Conservation (phyloP, 805 yeast genomes). For the Saccharomycopsis malanga region DNA sequence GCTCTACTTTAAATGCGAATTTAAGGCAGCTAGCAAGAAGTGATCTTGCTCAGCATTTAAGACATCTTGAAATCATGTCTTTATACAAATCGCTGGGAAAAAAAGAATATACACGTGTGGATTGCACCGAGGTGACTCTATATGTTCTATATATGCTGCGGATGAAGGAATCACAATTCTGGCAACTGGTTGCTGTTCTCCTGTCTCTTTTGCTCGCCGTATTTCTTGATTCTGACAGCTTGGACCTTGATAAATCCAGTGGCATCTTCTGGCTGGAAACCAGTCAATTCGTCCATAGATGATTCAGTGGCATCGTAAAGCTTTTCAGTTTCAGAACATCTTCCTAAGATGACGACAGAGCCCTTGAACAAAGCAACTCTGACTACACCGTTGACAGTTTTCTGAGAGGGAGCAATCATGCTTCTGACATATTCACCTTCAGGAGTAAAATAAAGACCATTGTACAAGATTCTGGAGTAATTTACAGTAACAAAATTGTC, state of each 20-base stretch:
- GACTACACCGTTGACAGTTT: constrained; percentile 92
- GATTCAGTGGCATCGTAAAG: constrained; percentile 97
- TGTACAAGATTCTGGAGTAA: constrained; percentile 85
- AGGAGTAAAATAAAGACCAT: constrained; percentile 97
- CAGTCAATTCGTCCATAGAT: constrained; percentile 98
- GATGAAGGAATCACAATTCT: constrained; percentile 12
- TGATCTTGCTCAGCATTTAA: too few species aligned
- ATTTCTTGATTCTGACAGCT: constrained; percentile 96
- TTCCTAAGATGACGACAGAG: constrained; percentile 72
- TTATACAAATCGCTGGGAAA: too few species aligned
- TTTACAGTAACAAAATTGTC: constrained; percentile 92
- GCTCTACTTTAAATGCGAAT: too few species aligned
- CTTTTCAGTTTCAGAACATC: constrained; percentile 93
- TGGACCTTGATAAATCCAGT: constrained; percentile 97
- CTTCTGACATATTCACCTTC: constrained; percentile 94
- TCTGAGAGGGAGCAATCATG: constrained; percentile 92
- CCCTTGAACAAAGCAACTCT: constrained; percentile 95
- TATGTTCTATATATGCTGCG: too few species aligned
- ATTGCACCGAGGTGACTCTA: too few species aligned
- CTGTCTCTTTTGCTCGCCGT: constrained; percentile 90
- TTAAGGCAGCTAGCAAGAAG: too few species aligned
- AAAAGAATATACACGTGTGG: too few species aligned
- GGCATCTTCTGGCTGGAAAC: constrained; percentile 95
- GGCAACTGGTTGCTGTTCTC: constrained; percentile 13
- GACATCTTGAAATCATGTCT: too few species aligned